Evolutionary conservation across 2,329 filamentous ascomycete species (phyloP).

Genomic region (Lecanicillium sp.): DNA sequence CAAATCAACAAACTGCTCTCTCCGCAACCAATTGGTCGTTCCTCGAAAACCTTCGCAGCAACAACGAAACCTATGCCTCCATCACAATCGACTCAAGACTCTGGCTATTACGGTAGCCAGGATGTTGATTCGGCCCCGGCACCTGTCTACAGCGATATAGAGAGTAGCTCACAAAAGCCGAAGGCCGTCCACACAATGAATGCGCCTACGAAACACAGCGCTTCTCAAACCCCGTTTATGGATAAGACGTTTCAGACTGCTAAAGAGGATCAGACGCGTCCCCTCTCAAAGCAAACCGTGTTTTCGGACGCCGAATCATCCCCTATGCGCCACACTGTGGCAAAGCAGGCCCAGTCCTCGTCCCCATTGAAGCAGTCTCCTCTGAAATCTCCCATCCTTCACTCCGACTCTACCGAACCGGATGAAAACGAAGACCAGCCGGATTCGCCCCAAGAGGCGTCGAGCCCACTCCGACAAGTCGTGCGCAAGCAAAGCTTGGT

Average conservation of each 20-base stretch:
- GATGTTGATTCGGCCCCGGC: slow-evolving; percentile 26
- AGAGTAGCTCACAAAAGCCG: slow-evolving; percentile 12
- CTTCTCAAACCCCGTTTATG: slow-evolving; percentile 22
- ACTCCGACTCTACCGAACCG: slow-evolving; percentile 32
- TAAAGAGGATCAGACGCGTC: slow-evolving; percentile 36
- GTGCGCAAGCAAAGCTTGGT: slow-evolving; percentile 92
- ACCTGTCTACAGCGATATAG: slow-evolving; percentile 16
- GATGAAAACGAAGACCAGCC: slow-evolving; percentile 2
- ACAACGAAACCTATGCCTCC: slow-evolving; percentile 22
- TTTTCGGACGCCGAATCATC: slow-evolving; percentile 9
- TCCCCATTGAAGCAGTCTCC: slow-evolving; percentile 9
- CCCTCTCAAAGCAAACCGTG: slow-evolving; percentile 1
- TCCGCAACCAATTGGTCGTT: slow-evolving; percentile 27
- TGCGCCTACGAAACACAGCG: slow-evolving; percentile 18
- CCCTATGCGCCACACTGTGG: not conserved
- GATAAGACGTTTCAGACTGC: slow-evolving; percentile 37
- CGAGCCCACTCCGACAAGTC: slow-evolving; percentile 68
- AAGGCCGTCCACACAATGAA: slow-evolving; percentile 7
- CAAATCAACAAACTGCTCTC: slow-evolving; percentile 24
- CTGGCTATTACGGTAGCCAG: slow-evolving; percentile 67
- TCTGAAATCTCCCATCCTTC: slow-evolving; percentile 7
- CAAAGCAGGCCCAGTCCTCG: slow-evolving; percentile 8
- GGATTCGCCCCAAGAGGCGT: slow-evolving; percentile 58
- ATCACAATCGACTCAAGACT: slow-evolving; percentile 42
- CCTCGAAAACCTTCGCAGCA: slow-evolving; percentile 26